Evolutionary conservation across 371 early-diverging fungal genomes (phyloP).

Genomic region (Mucor plumbeus): DNA sequence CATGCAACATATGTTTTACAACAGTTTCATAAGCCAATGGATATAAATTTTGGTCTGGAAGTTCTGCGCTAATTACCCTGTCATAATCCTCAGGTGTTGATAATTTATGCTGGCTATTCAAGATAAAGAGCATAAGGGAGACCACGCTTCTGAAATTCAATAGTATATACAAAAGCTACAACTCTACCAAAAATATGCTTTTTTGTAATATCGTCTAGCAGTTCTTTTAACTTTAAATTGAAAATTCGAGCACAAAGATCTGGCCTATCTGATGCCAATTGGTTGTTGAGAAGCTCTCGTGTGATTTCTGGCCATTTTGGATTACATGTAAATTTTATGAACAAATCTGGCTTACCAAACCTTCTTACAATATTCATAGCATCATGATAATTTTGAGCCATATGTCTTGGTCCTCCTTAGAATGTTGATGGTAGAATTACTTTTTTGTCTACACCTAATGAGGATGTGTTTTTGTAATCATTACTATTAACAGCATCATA

Average conservation of each 20-base stretch:
- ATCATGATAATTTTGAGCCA: constrained; percentile 39
- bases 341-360: constrained; percentile 34
- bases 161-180: constrained; percentile 8
- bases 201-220: constrained; percentile 31
- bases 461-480: background rate
- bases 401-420: constrained; percentile 32
- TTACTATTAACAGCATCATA: background rate
- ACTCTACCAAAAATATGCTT: constrained; percentile 25
- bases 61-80: background rate
- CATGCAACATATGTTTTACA: constrained; percentile 38
- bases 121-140: constrained; percentile 21
- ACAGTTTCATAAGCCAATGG: constrained; percentile 37
- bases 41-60: constrained; percentile 13
- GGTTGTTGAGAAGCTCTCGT: constrained; percentile 14
- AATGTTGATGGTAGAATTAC: constrained; percentile 30
- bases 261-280: constrained; percentile 23
- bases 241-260: constrained; percentile 31
- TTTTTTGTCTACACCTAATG: background rate
- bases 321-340: constrained; percentile 47
- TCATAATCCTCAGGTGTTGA: background rate
- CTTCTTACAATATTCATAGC: constrained; percentile 30
- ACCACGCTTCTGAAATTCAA: constrained; percentile 40
- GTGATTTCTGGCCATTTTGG: constrained; percentile 37
- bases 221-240: constrained; percentile 26
- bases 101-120: background rate